Conservation (phyloP, 306 rosid species). For the Fagus sylvatica region DNA sequence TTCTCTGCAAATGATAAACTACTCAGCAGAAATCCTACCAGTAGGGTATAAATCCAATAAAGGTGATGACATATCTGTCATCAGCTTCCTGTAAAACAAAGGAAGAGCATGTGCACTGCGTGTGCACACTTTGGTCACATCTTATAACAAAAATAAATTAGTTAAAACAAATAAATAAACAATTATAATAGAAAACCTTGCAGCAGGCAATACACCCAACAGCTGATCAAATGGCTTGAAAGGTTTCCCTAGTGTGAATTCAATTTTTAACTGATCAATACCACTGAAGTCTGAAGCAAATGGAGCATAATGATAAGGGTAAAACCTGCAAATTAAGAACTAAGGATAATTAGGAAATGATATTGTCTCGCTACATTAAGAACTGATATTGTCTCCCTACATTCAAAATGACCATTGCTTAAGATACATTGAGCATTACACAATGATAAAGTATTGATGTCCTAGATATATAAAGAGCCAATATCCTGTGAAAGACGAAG, state of each 20-base stretch:
- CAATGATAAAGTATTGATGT: background rate
- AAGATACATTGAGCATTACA: background rate
- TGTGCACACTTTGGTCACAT: constrained; percentile 1
- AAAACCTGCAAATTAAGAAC: constrained; percentile 25
- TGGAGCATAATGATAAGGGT: constrained; percentile 40
- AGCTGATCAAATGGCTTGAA: constrained; percentile 37
- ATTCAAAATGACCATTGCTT: background rate
- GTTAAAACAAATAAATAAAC: background rate
- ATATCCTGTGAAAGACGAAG: background rate
- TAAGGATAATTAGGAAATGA: background rate
- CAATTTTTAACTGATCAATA: background rate
- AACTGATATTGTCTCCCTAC: background rate
- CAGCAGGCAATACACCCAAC: constrained; percentile 35
- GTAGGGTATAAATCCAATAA: constrained; percentile 24
- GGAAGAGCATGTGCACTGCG: constrained; percentile 39
- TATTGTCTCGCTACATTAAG: background rate
- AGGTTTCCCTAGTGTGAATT: constrained; percentile 28
- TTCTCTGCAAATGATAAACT: background rate
- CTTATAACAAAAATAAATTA: background rate
- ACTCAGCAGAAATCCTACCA: constrained; percentile 10
- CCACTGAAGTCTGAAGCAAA: constrained; percentile 26
- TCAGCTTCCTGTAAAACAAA: constrained; percentile 25
- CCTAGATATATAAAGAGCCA: background rate
- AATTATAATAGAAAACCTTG: constrained; percentile 23
- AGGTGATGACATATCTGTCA: constrained; percentile 30